Conservation (phyloP, 2,329 filamentous ascomycete species). For the Emergomyces pasteurianus region DNA sequence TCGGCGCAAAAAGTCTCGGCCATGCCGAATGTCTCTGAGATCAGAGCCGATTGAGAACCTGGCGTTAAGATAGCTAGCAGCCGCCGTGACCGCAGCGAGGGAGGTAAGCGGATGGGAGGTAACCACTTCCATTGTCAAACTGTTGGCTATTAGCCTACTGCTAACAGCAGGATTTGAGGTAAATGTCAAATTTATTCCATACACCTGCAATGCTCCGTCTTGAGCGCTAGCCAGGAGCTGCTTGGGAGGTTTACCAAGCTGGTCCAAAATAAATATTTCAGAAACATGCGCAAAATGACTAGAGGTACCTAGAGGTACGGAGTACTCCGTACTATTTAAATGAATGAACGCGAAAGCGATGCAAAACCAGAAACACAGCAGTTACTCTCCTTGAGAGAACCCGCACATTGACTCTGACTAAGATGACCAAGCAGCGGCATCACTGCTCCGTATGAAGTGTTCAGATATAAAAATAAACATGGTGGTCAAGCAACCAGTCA, state of each 20-base stretch:
- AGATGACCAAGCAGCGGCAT: too few relatives aligned
- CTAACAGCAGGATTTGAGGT: neutral
- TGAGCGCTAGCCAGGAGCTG: neutral
- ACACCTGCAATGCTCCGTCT: neutral
- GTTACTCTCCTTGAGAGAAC: too few relatives aligned
- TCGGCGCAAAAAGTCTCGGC: constrained; percentile 23
- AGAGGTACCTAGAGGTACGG: too few relatives aligned
- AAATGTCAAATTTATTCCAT: neutral
- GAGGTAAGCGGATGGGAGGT: neutral
- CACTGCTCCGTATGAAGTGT: too few relatives aligned
- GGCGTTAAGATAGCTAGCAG: constrained; percentile 28
- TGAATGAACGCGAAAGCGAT: neutral
- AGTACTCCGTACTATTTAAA: too few relatives aligned
- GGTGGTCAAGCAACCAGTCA: too few relatives aligned
- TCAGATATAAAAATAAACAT: too few relatives aligned
- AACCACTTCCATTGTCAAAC: neutral
- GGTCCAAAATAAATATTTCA: neutral
- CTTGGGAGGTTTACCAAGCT: neutral
- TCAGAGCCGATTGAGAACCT: constrained; percentile 32
- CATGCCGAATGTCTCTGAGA: constrained; percentile 23
- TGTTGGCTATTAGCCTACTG: neutral
- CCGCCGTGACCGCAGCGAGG: neutral
- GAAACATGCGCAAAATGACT: too few relatives aligned
- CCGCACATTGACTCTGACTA: too few relatives aligned
- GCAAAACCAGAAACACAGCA: too few relatives aligned